Base-by-base conservation (phyloP, 129 eudicot genomes). In the Centrapalus pauciflorus region DNA sequence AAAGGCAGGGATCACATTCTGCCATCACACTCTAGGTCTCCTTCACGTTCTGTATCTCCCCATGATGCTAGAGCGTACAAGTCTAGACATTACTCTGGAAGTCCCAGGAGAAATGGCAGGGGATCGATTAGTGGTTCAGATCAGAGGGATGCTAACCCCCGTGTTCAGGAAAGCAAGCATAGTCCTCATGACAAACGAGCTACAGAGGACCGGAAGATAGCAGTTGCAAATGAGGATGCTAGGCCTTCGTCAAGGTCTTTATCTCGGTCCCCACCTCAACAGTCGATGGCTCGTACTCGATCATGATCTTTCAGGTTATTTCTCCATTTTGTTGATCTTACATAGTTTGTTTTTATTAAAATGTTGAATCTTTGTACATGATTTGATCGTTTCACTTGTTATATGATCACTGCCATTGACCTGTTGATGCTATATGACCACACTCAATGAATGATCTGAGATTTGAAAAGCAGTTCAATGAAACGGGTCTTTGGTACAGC, bases 11-110 rank as follows among this genome's bases (percentile, higher is more conserved):
- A 64, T 50, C 25, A 71, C 4, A 11, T 51, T 72, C 38, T 69
- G 3, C 71, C 67, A 14, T 62, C 75, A 59, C 49, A 33, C 55
- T 64, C 84, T 9, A 70, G 85, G 30, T 68, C 82, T 16, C 20
- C 55, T 49, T 79, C 79, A 32, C 67, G 67, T 4, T 80, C 85
- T 43, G 20, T 19, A 21, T 76, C 85, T 24, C 85, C 85, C 61
- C 76, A 55, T 65, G 81, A 67, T 27, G 71, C 14, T 54, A 55
- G 48, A 65, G 52, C 67, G 57, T 26, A 69, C 11, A 76, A 60
- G 33, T 54, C 82, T 16, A 57, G 25, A 34, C 69, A 43, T 63
- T 30, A 40, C 35, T 73, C 78, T 55, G 4, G 25, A 61, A 81
- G 81, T 81, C 79, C 82, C 0, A 58, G 7, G 48, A 71, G 70